Evolutionary conservation across 2,329 filamentous ascomycete genomes (phyloP).

Genomic region (Trichoderma gracile): DNA sequence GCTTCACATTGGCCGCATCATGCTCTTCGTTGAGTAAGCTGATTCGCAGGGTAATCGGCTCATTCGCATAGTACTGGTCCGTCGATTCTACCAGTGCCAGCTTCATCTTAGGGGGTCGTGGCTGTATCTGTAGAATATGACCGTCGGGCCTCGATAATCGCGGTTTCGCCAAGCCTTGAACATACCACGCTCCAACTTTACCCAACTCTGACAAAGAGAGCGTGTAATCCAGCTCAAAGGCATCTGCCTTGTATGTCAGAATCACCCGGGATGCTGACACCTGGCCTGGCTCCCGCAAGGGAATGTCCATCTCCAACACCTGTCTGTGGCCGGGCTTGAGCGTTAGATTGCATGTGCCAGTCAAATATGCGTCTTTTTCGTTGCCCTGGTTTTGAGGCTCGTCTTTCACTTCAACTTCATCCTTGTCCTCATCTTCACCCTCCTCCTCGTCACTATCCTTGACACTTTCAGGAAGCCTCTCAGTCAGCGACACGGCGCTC

Average conservation of each 20-base stretch:
- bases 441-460: slow-evolving; percentile 11
- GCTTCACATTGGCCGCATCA: slow-evolving; percentile 68
- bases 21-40: slow-evolving; percentile 81
- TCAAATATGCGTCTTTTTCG: slow-evolving; percentile 44
- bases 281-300: slow-evolving; percentile 80
- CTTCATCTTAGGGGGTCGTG: slow-evolving; percentile 89
- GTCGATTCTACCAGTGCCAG: slow-evolving; percentile 64
- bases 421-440: not conserved
- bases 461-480: slow-evolving; percentile 31
- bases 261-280: slow-evolving; percentile 65
- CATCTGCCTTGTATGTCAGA: slow-evolving; percentile 62
- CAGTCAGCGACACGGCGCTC: slow-evolving; percentile 34
- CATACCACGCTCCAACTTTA: slow-evolving; percentile 53
- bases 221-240: slow-evolving; percentile 68
- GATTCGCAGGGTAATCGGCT: slow-evolving; percentile 68
- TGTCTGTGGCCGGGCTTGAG: slow-evolving; percentile 67
- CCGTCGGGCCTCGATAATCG: slow-evolving; percentile 52
- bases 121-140: slow-evolving; percentile 69
- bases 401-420: not conserved
- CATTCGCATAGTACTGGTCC: slow-evolving; percentile 82
- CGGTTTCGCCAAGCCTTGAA: slow-evolving; percentile 45
- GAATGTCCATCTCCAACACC: slow-evolving; percentile 70
- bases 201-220: slow-evolving; percentile 53
- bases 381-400: slow-evolving; percentile 30
- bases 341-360: slow-evolving; percentile 63